phyloP scores from a whole-genome alignment of 73 alveolate genomes.

The Paramecium sonneborni region DNA sequence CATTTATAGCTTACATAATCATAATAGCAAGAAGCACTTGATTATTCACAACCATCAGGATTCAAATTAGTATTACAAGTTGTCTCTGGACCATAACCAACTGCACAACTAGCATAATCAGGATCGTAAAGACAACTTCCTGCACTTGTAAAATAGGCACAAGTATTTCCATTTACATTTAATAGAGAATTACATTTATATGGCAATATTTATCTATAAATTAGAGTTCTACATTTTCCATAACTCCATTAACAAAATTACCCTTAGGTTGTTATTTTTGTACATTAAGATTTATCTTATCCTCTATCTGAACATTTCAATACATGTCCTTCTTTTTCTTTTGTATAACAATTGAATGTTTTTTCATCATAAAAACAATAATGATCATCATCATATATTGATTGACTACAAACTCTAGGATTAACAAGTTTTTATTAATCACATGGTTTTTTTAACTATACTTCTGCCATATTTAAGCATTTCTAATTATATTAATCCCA shows the following conservation, averaged over 20 bases:
- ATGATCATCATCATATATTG: background rate
- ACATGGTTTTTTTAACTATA: background rate
- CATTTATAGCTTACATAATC: background rate
- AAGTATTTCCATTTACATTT: background rate
- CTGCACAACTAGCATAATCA: constrained; percentile 1
- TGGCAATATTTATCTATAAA: background rate
- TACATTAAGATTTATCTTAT: background rate
- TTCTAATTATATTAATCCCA: constrained; percentile 1
- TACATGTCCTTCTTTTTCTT: background rate
- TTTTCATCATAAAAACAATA: constrained; percentile 36
- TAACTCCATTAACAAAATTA: constrained; percentile 37
- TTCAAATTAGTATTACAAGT: background rate
- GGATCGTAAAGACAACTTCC: constrained; percentile 25
- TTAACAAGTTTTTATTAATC: background rate
- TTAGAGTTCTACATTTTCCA: constrained; percentile 35
- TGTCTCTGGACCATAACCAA: background rate
- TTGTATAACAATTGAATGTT: background rate
- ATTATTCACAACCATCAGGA: background rate
- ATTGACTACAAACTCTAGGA: constrained; percentile 10
- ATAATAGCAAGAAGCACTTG: constrained; percentile 45
- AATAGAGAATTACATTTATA: background rate
- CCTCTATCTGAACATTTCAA: constrained; percentile 1
- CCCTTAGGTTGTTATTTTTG: constrained; percentile 23
- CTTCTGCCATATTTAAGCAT: constrained; percentile 7
- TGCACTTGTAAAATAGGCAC: background rate